Percentiles rank a stretch among this genome's conserved stretches.
phyloP scores from a whole-genome alignment of 148 eudicot genomes.

The Suaeda aralocaspica region DNA sequence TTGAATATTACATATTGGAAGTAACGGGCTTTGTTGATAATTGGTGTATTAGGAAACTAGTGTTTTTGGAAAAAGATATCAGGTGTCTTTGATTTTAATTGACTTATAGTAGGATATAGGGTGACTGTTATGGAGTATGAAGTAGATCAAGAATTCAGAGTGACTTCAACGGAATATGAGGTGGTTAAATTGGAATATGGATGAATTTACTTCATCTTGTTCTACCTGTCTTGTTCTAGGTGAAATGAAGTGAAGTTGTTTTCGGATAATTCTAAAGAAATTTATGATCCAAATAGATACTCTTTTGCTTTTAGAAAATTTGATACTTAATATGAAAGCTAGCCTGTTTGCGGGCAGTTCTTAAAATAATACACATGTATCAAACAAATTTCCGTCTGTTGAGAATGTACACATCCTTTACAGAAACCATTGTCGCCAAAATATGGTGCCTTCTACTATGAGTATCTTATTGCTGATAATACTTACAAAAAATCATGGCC shows the following conservation, averaged over 20 bases:
- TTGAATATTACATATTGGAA: not conserved
- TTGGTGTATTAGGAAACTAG: not conserved
- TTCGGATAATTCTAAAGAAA: not conserved
- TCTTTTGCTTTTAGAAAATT: not conserved
- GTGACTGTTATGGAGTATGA: not conserved
- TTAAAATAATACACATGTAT: not conserved
- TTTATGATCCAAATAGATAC: not conserved
- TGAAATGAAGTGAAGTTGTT: not conserved
- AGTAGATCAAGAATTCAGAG: not conserved
- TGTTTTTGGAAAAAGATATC: not conserved
- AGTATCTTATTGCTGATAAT: slow-evolving; percentile 1
- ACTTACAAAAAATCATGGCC: slow-evolving; percentile 24
- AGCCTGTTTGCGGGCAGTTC: not conserved
- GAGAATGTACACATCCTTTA: slow-evolving; percentile 19
- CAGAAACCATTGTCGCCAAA: slow-evolving; percentile 22
- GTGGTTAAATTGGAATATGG: not conserved
- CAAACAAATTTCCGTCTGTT: slow-evolving; percentile 4
- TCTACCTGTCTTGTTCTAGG: not conserved
- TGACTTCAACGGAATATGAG: not conserved
- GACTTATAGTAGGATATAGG: not conserved
- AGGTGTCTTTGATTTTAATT: not conserved
- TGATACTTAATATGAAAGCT: slow-evolving; percentile 1
- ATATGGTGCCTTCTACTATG: slow-evolving; percentile 12
- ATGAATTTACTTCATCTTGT: not conserved
- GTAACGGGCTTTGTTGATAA: not conserved